These are phyloP conservation scores for Dimocarpus longan DNA, from an alignment of 345 rosid species.

Conservation along the genomic window DNA sequence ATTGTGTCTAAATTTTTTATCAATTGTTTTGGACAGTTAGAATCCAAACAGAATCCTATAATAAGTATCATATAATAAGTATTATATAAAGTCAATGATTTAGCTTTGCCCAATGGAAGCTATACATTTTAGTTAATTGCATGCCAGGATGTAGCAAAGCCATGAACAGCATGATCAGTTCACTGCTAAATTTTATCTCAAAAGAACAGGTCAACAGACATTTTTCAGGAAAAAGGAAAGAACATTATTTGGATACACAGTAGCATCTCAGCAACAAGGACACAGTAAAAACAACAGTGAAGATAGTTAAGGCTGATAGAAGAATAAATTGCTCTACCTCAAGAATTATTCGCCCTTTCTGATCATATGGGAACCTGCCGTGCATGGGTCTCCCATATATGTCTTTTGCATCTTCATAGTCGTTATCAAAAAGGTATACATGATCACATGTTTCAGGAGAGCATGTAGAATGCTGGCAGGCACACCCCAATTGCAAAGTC, in stretches of 20 bases:
- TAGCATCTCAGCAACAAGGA: conserved; percentile 9
- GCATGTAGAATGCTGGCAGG: conserved; percentile 65
- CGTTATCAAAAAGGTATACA: conserved; percentile 87
- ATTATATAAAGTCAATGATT: conserved; percentile 10
- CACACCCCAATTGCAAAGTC: conserved; percentile 76
- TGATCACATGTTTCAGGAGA: conserved; percentile 79
- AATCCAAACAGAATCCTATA: conserved; percentile 11
- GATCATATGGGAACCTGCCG: conserved; percentile 85
- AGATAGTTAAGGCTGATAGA: conserved; percentile 6
- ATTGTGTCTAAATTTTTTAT: neutral
- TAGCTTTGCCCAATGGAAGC: neutral
- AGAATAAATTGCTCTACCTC: conserved; percentile 56
- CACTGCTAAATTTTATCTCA: neutral
- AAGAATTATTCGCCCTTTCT: conserved; percentile 70
- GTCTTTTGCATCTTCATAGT: conserved; percentile 95
- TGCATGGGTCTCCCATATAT: conserved; percentile 70
- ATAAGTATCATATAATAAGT: neutral
- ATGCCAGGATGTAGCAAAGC: conserved; percentile 1
- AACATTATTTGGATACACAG: neutral
- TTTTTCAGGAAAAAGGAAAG: conserved; percentile 1
- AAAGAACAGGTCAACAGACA: neutral
- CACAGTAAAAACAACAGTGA: neutral
- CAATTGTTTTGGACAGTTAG: neutral
- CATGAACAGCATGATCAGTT: neutral
- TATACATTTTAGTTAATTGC: neutral